Conservation (phyloP, 2,329 filamentous ascomycete species). For the Clonostachys byssicola region DNA sequence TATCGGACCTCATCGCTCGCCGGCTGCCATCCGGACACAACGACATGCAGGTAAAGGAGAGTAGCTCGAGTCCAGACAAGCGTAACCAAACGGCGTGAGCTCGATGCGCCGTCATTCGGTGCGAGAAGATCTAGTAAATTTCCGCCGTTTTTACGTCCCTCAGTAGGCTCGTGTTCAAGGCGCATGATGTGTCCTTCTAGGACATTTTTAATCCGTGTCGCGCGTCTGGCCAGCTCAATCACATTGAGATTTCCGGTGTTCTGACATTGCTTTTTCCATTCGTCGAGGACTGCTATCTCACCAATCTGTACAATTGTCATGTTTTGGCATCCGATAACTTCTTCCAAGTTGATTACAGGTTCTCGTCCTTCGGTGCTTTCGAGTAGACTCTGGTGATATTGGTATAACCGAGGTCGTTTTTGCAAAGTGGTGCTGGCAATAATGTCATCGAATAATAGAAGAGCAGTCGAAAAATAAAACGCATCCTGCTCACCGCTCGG, state of each 20-base stretch:
- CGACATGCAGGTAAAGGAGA: neutral
- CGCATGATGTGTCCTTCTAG: too few species aligned
- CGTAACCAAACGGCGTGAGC: neutral
- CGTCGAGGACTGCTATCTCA: neutral
- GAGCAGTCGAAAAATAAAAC: constrained; percentile 25
- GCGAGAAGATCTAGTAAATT: too few species aligned
- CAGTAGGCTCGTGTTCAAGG: too few species aligned
- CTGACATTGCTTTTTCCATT: neutral
- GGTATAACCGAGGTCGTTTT: neutral
- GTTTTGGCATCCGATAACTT: neutral
- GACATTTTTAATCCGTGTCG: too few species aligned
- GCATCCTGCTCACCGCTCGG: constrained; percentile 24
- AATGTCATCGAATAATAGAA: constrained; percentile 18
- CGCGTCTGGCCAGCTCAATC: too few species aligned
- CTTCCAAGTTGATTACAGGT: neutral
- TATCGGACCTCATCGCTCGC: neutral
- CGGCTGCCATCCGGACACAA: neutral
- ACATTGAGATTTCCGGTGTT: neutral
- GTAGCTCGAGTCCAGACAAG: neutral
- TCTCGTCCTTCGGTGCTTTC: neutral
- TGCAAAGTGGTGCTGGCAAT: neutral
- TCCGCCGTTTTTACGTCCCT: too few species aligned
- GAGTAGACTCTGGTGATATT: neutral
- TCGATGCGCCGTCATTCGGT: too few species aligned
- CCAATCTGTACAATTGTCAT: neutral